Evolutionary conservation across 2,329 filamentous ascomycete genomes (phyloP).

Genomic region (Zymoseptoria brevis): DNA sequence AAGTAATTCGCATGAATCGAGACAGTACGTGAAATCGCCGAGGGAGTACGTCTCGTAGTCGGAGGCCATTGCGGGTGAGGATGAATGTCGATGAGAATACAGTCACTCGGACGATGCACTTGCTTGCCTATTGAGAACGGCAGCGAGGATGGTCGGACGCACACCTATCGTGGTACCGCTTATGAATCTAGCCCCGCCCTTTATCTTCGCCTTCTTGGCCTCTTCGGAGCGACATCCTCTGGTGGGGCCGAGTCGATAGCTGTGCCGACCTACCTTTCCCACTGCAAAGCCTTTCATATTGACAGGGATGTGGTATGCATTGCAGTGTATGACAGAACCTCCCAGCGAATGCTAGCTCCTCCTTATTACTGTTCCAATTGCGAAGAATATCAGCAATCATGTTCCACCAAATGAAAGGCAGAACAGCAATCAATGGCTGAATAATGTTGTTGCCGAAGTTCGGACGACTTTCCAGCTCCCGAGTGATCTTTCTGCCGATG

Average conservation of each 20-base stretch:
- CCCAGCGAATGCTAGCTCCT: too few species aligned
- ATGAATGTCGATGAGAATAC: not conserved
- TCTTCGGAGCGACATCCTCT: not conserved
- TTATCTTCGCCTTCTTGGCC: not conserved
- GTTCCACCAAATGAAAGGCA: not conserved
- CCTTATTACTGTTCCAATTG: too few species aligned
- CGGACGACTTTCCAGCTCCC: constrained; percentile 37
- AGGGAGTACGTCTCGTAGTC: constrained; percentile 41
- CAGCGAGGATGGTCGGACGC: not conserved
- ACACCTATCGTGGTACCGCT: not conserved
- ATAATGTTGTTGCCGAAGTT: not conserved
- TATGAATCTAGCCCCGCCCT: not conserved
- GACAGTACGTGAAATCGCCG: constrained; percentile 26
- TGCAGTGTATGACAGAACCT: too few species aligned
- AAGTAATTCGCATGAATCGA: too few species aligned
- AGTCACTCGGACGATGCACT: not conserved
- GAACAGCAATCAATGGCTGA: not conserved
- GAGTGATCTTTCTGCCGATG: constrained; percentile 23
- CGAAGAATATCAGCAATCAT: not conserved
- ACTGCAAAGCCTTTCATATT: not conserved
- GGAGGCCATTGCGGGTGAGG: constrained; percentile 6
- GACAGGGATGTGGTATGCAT: not conserved
- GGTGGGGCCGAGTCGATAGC: not conserved
- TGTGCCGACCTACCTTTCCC: not conserved
- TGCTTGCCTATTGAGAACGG: not conserved